A percentile compares a stretch with the other conserved stretches of the same genome.
These are phyloP conservation scores for Asterella californica DNA, from an alignment of 225 moss, liverwort and hornwort species.

Conservation along the genomic window DNA sequence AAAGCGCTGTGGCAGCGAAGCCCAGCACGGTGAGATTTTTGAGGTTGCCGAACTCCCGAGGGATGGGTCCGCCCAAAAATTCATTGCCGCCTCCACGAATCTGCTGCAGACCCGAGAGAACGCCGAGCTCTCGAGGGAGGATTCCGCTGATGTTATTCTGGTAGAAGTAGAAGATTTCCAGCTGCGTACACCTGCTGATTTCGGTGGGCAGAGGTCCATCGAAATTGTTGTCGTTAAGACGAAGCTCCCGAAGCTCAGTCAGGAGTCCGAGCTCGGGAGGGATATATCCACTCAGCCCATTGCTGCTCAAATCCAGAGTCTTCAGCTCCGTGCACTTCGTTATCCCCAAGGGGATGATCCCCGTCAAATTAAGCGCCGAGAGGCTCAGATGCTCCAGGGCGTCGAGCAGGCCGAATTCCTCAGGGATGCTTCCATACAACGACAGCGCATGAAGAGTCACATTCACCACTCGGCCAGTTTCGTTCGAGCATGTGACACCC, in stretches of 20 bases:
- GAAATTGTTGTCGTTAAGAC: constrained; percentile 55
- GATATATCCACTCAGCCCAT: constrained; percentile 57
- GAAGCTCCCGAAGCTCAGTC: constrained; percentile 44
- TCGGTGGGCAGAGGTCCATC: constrained; percentile 48
- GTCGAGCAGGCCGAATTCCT: constrained; percentile 36
- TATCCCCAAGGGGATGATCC: constrained; percentile 41
- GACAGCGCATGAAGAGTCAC: constrained; percentile 40
- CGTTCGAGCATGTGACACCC: constrained; percentile 39
- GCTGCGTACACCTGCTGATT: constrained; percentile 32
- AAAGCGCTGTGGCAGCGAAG: constrained; percentile 40
- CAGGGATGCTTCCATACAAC: constrained; percentile 40
- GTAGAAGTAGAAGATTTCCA: constrained; percentile 51
- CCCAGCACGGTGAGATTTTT: constrained; percentile 39
- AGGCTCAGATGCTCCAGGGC: constrained; percentile 37
- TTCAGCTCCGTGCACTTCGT: constrained; percentile 45
- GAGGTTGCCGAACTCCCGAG: constrained; percentile 40
- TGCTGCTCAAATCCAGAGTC: constrained; percentile 61
- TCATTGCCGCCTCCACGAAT: constrained; percentile 53
- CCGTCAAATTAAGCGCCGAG: constrained; percentile 52
- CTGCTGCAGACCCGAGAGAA: constrained; percentile 34
- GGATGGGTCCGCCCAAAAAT: constrained; percentile 40
- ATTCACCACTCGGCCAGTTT: constrained; percentile 41
- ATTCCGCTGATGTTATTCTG: constrained; percentile 61
- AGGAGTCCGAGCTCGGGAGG: constrained; percentile 48
- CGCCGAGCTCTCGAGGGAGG: constrained; percentile 51